Base-by-base conservation (phyloP, 768 basidiomycete genomes). In the Trametes maxima region DNA sequence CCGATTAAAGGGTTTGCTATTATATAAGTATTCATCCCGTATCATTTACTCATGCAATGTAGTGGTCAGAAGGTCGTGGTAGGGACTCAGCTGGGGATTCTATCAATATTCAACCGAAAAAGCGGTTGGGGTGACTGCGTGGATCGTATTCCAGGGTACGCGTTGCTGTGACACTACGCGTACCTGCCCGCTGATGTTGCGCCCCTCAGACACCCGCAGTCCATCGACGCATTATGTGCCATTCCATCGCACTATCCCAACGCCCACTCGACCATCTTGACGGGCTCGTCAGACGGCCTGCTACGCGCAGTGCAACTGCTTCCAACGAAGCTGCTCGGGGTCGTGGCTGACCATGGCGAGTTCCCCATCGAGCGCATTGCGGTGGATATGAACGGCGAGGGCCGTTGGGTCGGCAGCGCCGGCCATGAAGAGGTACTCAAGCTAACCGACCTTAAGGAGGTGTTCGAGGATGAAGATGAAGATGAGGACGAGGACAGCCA, bases 41-140 rank as follows among this genome's bases (percentile, higher is more conserved):
- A 6, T n/a, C 11, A 1, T 24, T 47, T 14, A 14, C 4, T 7
- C 13, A 19, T 21, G 33, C 21, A 25, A 22, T 47, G 19, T 59
- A 90, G 92, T 22, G 85, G 79, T n/a, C 77, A 87, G 24, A 98
- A 97, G 75, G 77, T 88, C 17, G 85, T 94, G 1, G 91, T 96
- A 5, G 95, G 95, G 13, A 95, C 94, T 0, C 94, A 95, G 65
- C 74, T 92, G 39, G 95, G 95, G 54, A 88, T 95, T 17, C 77
- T 98, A 17, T 94, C 92, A 6, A 84, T 97, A 57, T 97, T 95
- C 77, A 94, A 95, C 73, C 84, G 89, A 24, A 86, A 78, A 43
- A 89, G 85, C 65, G 95, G 94, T 8, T 96, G 92, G 87, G 88
- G 85, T 5, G 95, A 97, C 72, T 95, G 93, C 67, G 92, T 95